Evolutionary conservation across 1,284 basidiomycete species (phyloP).

Genomic region (Coniophora puteana): DNA sequence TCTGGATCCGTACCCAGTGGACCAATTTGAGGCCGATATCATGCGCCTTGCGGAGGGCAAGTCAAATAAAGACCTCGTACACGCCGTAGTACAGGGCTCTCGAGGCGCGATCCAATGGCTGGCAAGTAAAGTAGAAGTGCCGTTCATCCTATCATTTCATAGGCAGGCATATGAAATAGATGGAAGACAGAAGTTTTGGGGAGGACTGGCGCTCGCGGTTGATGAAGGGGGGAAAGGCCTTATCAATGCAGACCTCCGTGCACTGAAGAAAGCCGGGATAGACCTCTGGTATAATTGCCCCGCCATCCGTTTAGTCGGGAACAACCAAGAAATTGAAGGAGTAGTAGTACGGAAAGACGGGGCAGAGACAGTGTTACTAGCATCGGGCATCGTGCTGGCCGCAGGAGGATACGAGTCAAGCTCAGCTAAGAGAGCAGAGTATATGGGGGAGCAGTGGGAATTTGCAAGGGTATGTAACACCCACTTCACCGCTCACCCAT

Average conservation of each 20-base stretch:
- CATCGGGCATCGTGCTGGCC: slow-evolving; percentile 52
- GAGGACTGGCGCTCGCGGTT: slow-evolving; percentile 57
- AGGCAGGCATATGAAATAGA: slow-evolving; percentile 63
- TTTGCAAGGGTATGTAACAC: slow-evolving; percentile 43
- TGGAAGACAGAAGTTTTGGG: slow-evolving; percentile 65
- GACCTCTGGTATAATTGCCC: slow-evolving; percentile 53
- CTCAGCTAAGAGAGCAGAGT: slow-evolving; percentile 41
- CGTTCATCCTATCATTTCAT: slow-evolving; percentile 59
- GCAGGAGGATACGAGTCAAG: slow-evolving; percentile 65
- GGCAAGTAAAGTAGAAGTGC: slow-evolving; percentile 41
- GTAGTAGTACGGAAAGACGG: slow-evolving; percentile 39
- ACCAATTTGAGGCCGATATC: slow-evolving; percentile 54
- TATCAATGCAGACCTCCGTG: slow-evolving; percentile 52
- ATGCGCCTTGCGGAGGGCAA: slow-evolving; percentile 51
- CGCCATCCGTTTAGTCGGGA: slow-evolving; percentile 39
- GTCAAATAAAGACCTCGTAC: slow-evolving; percentile 46
- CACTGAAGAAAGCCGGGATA: slow-evolving; percentile 46
- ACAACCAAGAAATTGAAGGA: slow-evolving; percentile 39
- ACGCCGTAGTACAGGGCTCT: slow-evolving; percentile 51
- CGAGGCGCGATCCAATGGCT: slow-evolving; percentile 57
- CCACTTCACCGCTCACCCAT: not conserved
- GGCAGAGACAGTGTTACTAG: slow-evolving; percentile 29
- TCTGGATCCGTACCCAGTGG: slow-evolving; percentile 51
- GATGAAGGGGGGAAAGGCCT: slow-evolving; percentile 64
- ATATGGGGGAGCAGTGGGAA: slow-evolving; percentile 54